A percentile compares a stretch with the other conserved stretches of the same genome.
phyloP scores from a whole-genome alignment of 2,329 filamentous ascomycete genomes.

The Monosporascus sp. region DNA sequence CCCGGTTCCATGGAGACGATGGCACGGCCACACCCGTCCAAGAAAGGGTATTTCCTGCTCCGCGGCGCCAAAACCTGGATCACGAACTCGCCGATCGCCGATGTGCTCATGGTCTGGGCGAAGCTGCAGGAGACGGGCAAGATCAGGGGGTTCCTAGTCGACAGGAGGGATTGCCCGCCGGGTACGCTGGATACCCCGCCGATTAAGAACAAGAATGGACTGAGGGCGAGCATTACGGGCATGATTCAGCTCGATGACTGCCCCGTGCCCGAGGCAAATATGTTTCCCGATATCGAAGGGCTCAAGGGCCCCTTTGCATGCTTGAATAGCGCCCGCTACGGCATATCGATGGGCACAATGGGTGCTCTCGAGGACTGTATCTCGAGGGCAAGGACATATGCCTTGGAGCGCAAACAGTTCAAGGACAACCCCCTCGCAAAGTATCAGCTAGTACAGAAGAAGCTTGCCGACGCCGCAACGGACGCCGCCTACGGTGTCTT shows the following conservation, averaged over 20 bases:
- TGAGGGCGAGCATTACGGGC: conserved; percentile 88
- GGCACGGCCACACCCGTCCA: conserved; percentile 77
- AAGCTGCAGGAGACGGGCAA: conserved; percentile 88
- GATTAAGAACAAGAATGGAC: conserved; percentile 91
- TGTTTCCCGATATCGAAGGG: conserved; percentile 89
- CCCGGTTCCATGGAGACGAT: conserved; percentile 86
- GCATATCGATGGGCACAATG: conserved; percentile 90
- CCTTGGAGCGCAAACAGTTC: conserved; percentile 93
- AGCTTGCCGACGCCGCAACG: conserved; percentile 85
- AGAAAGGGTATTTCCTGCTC: conserved; percentile 74
- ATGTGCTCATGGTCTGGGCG: conserved; percentile 85
- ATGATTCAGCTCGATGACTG: conserved; percentile 96
- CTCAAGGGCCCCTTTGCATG: conserved; percentile 87
- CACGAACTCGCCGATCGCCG: conserved; percentile 86
- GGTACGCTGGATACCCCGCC: conserved; percentile 87
- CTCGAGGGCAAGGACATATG: conserved; percentile 71
- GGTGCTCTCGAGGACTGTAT: conserved; percentile 93
- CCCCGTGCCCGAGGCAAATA: conserved; percentile 82
- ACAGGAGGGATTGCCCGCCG: conserved; percentile 76
- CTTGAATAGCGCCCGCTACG: conserved; percentile 87
- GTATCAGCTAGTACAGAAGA: conserved; percentile 97
- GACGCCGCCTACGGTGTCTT: conserved; percentile 90
- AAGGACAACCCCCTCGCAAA: conserved; percentile 90
- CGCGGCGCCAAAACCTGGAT: conserved; percentile 92
- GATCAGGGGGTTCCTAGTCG: conserved; percentile 88